Evolutionary conservation across 495 filamentous ascomycete species (phyloP), one percentile per base, ranked within the genome.

Genomic region (Penicillium cosmopolitanum): DNA sequence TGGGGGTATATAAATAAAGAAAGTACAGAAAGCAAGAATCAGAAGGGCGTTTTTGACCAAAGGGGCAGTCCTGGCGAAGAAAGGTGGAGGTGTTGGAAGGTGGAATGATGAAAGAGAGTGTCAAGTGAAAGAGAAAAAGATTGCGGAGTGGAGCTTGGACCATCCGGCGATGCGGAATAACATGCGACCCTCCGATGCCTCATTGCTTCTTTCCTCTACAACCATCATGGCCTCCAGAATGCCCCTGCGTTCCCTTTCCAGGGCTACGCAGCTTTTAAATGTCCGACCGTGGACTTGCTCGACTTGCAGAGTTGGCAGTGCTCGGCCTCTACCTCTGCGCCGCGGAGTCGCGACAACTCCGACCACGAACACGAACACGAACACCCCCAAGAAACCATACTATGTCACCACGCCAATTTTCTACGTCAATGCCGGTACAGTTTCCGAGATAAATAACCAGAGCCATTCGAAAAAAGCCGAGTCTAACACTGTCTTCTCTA

Each of bases 371-470:
- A 58, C 73, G 53, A 55, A 54, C 31, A 58, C 63, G 53, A 55
- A 55, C 31, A 58, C 63, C 31, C 53, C 68, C 42, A 77, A 81
- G 62, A 98, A 98, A 79, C 93, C 96, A 5, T 97, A 88, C 81
- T 98, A 97, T 82, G 81, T 97, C 65, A 98, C 95, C 4, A 93
- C 91, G 7, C 95, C 95, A 7, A 99, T 99, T 50, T 99, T 98
- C 80, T 99, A 99, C 70, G 96, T 98, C 73, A 99, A 99, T 83
- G 91, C 93, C 21, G 87, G 93, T 96, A 81, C 63, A 78, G 59
- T 23, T 50, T 43, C n/a, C 21, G 15, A 44, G 42, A 8, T 19
- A 12, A 21, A 15, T 7, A n/a, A 7, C 16, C 7, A 16, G 42
- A 19, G 18, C 16, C 1, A 40, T 3, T 40, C 10, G 1, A 40